Conservation (phyloP, 306 rosid species). For the Vicia faba region DNA sequence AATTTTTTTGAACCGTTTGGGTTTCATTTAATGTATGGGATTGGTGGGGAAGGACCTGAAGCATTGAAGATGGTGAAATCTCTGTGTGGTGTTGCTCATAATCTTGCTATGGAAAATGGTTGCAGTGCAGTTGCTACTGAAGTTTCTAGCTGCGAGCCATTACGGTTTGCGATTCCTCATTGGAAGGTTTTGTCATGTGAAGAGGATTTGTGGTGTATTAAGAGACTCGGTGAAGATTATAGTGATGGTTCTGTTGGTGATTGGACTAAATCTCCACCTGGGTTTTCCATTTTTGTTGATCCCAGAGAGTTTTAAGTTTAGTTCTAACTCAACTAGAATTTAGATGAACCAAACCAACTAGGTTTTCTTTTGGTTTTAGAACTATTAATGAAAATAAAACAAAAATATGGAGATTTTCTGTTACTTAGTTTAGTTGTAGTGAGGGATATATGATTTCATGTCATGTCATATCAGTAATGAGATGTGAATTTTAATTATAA, state of each 20-base stretch:
- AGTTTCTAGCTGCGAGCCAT: conserved; percentile 66
- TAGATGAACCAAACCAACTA: not conserved
- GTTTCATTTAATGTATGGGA: conserved; percentile 71
- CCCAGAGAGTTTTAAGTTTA: conserved; percentile 75
- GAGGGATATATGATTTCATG: conserved; percentile 1
- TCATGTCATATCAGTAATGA: not conserved
- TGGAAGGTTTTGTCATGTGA: conserved; percentile 86
- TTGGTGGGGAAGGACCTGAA: conserved; percentile 75
- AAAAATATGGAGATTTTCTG: not conserved
- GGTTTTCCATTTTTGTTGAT: conserved; percentile 84
- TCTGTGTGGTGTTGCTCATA: conserved; percentile 72
- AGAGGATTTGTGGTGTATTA: conserved; percentile 90
- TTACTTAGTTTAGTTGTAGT: not conserved
- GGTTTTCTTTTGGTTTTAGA: no score
- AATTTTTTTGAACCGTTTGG: conserved; percentile 80
- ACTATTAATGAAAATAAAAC: not conserved
- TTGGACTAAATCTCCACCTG: conserved; percentile 93
- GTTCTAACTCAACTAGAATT: conserved; percentile 1
- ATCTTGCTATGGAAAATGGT: conserved; percentile 67
- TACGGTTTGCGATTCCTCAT: conserved; percentile 66
- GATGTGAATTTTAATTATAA: conserved; percentile 42
- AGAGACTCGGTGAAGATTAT: conserved; percentile 80
- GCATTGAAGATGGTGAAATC: conserved; percentile 56
- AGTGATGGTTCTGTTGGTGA: conserved; percentile 95
- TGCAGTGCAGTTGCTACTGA: conserved; percentile 85